These are phyloP conservation scores for Phytomonas francai DNA, from an alignment of 208 protist genomes.

Conservation along the genomic window DNA sequence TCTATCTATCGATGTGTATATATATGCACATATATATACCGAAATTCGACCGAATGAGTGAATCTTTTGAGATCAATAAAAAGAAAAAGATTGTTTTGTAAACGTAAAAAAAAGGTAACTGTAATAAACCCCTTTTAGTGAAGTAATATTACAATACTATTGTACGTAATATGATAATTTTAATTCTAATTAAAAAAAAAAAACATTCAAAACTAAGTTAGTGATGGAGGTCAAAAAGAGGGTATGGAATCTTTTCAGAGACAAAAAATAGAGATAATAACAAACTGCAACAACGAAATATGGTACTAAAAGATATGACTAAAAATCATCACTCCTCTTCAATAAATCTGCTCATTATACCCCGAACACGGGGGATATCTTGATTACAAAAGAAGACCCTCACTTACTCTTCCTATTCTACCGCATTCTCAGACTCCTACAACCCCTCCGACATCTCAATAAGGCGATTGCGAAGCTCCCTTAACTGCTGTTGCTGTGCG, in stretches of 20 bases:
- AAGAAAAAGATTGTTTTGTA: constrained; percentile 14
- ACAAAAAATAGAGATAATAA: not conserved
- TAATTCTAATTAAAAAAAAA: not conserved
- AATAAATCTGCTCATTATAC: not conserved
- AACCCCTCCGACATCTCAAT: constrained; percentile 58
- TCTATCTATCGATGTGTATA: too few species aligned
- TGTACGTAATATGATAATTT: not conserved
- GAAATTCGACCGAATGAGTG: not conserved
- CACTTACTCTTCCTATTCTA: not conserved
- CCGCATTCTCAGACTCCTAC: constrained; percentile 9
- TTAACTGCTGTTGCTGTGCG: constrained; percentile 55
- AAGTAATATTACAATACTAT: too few species aligned
- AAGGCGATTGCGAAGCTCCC: constrained; percentile 47
- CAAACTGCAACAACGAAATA: not conserved
- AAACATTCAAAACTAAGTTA: not conserved
- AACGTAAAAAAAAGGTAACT: not conserved
- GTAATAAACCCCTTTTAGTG: too few species aligned
- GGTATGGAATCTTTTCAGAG: not conserved
- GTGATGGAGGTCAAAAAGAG: not conserved
- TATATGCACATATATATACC: too few species aligned
- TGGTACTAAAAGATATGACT: constrained; percentile 12
- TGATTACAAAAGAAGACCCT: not conserved
- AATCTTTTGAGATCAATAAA: constrained; percentile 9
- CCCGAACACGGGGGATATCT: not conserved
- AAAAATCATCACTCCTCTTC: not conserved